Evolutionary conservation across 2,329 filamentous ascomycete genomes (phyloP), one percentile per base, ranked within the genome.

Genomic region (Cordyceps fumosorosea): DNA sequence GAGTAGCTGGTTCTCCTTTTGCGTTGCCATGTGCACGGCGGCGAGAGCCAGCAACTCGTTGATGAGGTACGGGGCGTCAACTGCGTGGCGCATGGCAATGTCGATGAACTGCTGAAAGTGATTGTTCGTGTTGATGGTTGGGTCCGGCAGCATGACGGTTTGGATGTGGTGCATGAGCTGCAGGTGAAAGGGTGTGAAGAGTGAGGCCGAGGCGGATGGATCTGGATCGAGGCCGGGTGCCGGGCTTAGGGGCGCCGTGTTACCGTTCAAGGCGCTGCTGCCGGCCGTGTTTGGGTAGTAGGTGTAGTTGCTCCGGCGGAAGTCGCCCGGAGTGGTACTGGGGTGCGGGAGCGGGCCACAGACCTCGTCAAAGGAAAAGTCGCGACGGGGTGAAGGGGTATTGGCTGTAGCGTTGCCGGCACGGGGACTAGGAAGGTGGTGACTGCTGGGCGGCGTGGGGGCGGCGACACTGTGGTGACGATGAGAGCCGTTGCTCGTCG

Each of bases 31-130:
- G 62, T 82, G 78, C 3, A 78, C 70, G 5, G 80, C 78, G 14
- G 78, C 73, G 53, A 79, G 65, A 45, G 78, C 80, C 12, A 82
- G 73, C 5, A 80, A 53, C 65, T 80, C 73, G 62, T 82, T 78
- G 64, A 82, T 75, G 3, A 80, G 73, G 60, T 78, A 82, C 1
- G 77, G 80, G 3, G 71, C 70, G 34, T 70, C 66, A 7, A 73
- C 64, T 10, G 73, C 72, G 55, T 73, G 69, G 18, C 66, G 69
- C 29, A 76, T 65, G 52, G 69, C 69, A 34, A 77, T 66, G 40
- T 72, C 68, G n/a, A 73, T 45, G 50, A 75, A 63, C 32, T 65
- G 62, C 16, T 68, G 63, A 10, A 64, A 66, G 52, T 65, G 67
- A 22, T 62, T 68, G 20, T 56, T 60, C n/a, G 59, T 58, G 54